Percentiles rank a stretch among this genome's conserved stretches.
Evolutionary conservation across 1,284 basidiomycete species (phyloP).

Genomic region (Pholiota adiposa): DNA sequence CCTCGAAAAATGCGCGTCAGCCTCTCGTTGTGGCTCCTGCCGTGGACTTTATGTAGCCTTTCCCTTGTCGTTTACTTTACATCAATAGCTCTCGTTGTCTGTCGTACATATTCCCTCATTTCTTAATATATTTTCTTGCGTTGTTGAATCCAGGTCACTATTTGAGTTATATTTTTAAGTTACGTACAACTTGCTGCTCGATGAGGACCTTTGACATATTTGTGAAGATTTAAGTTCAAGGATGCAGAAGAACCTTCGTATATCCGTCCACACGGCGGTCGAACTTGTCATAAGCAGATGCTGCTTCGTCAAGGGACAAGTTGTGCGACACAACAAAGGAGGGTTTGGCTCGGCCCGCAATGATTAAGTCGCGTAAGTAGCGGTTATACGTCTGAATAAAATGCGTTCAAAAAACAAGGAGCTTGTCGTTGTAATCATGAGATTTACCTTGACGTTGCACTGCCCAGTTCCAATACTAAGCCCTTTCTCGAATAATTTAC

Average conservation of each 20-base stretch:
- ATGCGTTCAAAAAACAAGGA: not conserved
- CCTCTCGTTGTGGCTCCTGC: not conserved
- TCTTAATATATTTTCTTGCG: not conserved
- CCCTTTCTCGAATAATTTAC: conserved; percentile 57
- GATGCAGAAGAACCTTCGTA: conserved; percentile 54
- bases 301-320: conserved; percentile 47
- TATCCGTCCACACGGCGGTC: conserved; percentile 53
- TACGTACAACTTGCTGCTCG: too few relatives aligned
- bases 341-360: conserved; percentile 52
- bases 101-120: not conserved
- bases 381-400: conserved; percentile 48
- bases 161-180: too few relatives aligned
- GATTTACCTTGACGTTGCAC: conserved; percentile 54
- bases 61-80: too few relatives aligned
- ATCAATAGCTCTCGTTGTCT: not conserved
- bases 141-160: not conserved
- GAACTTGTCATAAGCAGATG: conserved; percentile 54
- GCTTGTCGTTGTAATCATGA: not conserved
- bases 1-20: not conserved
- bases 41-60: not conserved
- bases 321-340: conserved; percentile 58
- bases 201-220: too few relatives aligned
- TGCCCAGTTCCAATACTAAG: conserved; percentile 54
- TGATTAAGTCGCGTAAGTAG: conserved; percentile 56
- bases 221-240: conserved; percentile 31